A percentile compares a stretch with the other conserved stretches of the same genome.
Conservation (phyloP, 805 yeast genomes). For the Pichia pseudocactophila region DNA sequence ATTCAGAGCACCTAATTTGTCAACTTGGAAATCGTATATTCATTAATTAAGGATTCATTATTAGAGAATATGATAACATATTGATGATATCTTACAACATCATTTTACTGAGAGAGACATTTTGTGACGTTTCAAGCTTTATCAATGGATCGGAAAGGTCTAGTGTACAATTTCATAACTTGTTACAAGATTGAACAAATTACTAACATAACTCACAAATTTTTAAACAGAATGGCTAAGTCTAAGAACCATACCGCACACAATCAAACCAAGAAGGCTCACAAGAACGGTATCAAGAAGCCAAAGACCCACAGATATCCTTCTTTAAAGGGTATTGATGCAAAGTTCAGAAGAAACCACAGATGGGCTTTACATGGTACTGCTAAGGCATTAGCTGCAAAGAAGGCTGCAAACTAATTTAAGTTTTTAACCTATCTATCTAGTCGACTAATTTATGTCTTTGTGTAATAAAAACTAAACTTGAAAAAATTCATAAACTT, state of each 20-base stretch:
- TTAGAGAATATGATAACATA: no score
- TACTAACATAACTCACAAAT: slow-evolving; percentile 6
- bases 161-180: no score
- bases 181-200: background rate
- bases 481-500: background rate
- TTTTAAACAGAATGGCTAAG: slow-evolving; percentile 65
- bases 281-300: slow-evolving; percentile 99
- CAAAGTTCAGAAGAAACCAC: slow-evolving; percentile 99
- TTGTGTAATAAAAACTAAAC: slow-evolving; percentile 3
- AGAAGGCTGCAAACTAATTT: slow-evolving; percentile 28
- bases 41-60: no score
- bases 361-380: slow-evolving; percentile 98
- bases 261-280: slow-evolving; percentile 99
- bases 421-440: background rate
- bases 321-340: slow-evolving; percentile 96
- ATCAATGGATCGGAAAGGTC: no score
- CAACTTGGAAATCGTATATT: no score
- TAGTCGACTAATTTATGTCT: slow-evolving; percentile 2
- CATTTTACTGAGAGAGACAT: no score
- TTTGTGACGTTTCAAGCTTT: no score
- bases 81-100: no score
- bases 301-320: slow-evolving; percentile 98
- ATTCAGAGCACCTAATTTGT: no score
- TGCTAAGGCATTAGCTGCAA: slow-evolving; percentile 82
- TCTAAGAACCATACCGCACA: slow-evolving; percentile 99